These are phyloP conservation scores for Xylaria sp. DNA, from an alignment of 2,329 filamentous ascomycete species.

Conservation along the genomic window DNA sequence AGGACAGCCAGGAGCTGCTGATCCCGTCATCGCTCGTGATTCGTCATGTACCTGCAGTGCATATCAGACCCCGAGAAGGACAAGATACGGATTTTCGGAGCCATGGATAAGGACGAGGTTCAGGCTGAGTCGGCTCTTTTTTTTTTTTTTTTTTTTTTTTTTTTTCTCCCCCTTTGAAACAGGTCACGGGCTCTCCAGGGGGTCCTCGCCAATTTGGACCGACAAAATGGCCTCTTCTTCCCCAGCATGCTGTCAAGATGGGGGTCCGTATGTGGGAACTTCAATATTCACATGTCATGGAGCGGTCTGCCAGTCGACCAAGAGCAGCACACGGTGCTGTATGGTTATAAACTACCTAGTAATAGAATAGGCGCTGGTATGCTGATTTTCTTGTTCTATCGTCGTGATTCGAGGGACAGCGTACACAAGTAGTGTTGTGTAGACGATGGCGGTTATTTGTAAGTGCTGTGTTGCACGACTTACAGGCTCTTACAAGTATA, in stretches of 20 bases:
- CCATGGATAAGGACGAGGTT: slow-evolving; percentile 25
- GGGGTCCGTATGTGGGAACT: background rate
- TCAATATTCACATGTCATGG: slow-evolving; percentile 18
- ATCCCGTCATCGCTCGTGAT: slow-evolving; percentile 34
- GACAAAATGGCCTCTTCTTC: background rate
- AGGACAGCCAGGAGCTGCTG: slow-evolving; percentile 31
- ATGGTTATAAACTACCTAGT: too few species aligned
- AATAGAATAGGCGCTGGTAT: too few species aligned
- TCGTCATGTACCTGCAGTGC: slow-evolving; percentile 38
- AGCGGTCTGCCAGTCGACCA: too few species aligned
- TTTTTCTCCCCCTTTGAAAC: background rate
- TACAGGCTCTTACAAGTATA: background rate
- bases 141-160: background rate
- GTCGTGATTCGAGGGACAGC: background rate
- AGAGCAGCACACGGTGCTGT: too few species aligned
- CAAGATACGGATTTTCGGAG: slow-evolving; percentile 29
- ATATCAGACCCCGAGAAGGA: slow-evolving; percentile 30
- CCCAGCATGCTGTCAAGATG: too few species aligned
- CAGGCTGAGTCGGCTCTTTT: background rate
- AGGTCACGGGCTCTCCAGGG: slow-evolving; percentile 1
- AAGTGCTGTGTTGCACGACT: slow-evolving; percentile 5
- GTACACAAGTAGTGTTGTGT: background rate
- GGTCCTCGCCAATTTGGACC: background rate
- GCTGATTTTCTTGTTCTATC: background rate
- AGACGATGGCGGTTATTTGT: slow-evolving; percentile 12